phyloP scores from a whole-genome alignment of 306 rosid genomes.

The Canavalia gladiata region DNA sequence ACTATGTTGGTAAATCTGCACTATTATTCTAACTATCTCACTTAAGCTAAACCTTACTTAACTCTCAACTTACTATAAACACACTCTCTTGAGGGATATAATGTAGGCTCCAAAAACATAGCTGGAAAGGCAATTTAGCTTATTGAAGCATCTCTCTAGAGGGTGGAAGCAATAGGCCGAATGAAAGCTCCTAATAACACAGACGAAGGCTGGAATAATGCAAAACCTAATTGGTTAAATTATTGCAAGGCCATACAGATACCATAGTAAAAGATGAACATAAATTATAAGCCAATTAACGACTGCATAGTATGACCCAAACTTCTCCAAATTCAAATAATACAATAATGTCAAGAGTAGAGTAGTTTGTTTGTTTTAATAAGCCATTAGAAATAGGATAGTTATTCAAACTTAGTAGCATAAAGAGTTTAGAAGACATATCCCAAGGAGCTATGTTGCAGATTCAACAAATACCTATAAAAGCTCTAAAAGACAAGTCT shows the following conservation, averaged over 20 bases:
- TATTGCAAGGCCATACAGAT: background rate
- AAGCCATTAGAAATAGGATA: background rate
- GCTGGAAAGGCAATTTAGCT: conserved; percentile 9
- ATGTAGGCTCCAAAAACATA: background rate
- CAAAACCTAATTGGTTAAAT: conserved; percentile 18
- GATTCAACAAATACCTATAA: background rate
- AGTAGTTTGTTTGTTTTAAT: no score
- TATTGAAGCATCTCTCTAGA: background rate
- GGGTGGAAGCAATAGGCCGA: background rate
- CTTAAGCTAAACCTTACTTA: background rate
- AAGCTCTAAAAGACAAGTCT: background rate
- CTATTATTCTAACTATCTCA: no score
- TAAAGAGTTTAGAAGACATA: background rate
- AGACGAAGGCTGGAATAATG: background rate
- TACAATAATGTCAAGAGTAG: background rate
- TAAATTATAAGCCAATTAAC: background rate
- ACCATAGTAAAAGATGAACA: conserved; percentile 8
- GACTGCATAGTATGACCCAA: background rate
- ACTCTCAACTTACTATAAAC: conserved; percentile 2
- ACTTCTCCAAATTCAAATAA: conserved; percentile 19
- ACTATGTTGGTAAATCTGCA: background rate
- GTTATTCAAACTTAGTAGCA: background rate
- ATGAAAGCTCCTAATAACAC: conserved; percentile 2
- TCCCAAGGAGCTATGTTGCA: background rate
- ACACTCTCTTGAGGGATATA: background rate